Base-by-base conservation (phyloP, 345 rosid genomes). In the Hibiscus trionum region DNA sequence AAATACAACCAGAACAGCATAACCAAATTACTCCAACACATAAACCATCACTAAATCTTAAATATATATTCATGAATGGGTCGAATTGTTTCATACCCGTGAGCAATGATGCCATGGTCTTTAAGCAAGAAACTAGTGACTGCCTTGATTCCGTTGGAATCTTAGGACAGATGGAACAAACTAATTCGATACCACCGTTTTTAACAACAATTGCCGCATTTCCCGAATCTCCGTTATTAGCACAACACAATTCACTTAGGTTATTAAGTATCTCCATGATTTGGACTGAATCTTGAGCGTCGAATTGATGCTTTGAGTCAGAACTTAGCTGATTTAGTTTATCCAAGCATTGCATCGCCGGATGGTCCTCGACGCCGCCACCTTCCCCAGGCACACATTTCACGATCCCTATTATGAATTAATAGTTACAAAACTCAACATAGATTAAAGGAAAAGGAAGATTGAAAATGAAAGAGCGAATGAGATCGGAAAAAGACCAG, bases 311-410 rank as follows among this genome's bases (percentile, higher is more conserved):
- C 19, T 72, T 61, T 0, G 76, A 72, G 33, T 64, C 71, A 2
- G 67, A 11, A 27, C 71, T 73, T 37, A 91, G 29, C 11, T 81
- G 81, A 68, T 86, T 87, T 64, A 94, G 62, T 75, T 81, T 81
- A 35, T 86, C 90, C 77, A 91, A 76, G 78, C 91, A 85, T 66
- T 77, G 84, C 56, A 91, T 75, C 53, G 89, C 83, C 0, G 95
- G 97, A 70, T 90, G 85, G 16, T 86, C 92, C 73, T 75, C 80
- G 8, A 82, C 79, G 44, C 82, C 79, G 44, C 82, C 87, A 33
- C 78, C 77, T 70, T 94, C 93, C 49, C 97, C 97, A 0, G 93
- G 96, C 53, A 86, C 77, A 65, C 88, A 85, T 7, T 86, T 90
- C 31, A 93, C 84, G 53, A 93, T 88, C 76, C 98, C 97, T 91